Evolutionary conservation across 306 rosid genomes (phyloP), one percentile per base, ranked within the genome.

Genomic region (Urtica urens): DNA sequence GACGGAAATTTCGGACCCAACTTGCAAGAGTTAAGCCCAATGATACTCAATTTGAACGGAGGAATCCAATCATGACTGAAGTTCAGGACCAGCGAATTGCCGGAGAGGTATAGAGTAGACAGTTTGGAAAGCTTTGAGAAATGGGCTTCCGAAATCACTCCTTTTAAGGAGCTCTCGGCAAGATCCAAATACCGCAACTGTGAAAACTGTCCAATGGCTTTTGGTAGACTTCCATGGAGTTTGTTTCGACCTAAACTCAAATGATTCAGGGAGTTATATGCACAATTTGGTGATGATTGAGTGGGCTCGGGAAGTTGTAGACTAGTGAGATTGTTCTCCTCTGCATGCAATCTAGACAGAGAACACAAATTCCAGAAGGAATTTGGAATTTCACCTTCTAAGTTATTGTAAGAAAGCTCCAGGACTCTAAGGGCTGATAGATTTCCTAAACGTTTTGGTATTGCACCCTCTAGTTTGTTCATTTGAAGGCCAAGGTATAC

Each of bases 1-100:
- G 55, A 48, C 4, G 69, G 69, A 30, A 63, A 46, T 6, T 2
- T 0, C 21, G 51, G 35, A 9, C 49, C 61, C 21, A 55, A 0
- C 9, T 3, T 15, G 44, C 55, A 63, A 7, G 37, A 27, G 1
- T 7, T 4, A 20, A 38, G 5, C 0, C 0, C 0, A 4, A 63
- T 16, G 0, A 0, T 0, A 0, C 40, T 3, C 45, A 63, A 39
- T 0, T 64, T 51, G 30, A 64, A 64, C 0, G 39, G 57, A 33
- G 68, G 56, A n/a, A 37, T 18, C 50, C 49, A 63, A 10, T 21
- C 23, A 10, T 15, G 10, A 15, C n/a, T 38, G 15, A 46, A 16
- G 11, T 46, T 53, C 13, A 53, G 8, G 14, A 21, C 22, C 3
- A 63, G 38, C 2, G 39, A 31, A 27, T 35, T 63, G 7, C 2